Conservation (phyloP, 164 flowering plant genomes). For the Houttuynia cordata region DNA sequence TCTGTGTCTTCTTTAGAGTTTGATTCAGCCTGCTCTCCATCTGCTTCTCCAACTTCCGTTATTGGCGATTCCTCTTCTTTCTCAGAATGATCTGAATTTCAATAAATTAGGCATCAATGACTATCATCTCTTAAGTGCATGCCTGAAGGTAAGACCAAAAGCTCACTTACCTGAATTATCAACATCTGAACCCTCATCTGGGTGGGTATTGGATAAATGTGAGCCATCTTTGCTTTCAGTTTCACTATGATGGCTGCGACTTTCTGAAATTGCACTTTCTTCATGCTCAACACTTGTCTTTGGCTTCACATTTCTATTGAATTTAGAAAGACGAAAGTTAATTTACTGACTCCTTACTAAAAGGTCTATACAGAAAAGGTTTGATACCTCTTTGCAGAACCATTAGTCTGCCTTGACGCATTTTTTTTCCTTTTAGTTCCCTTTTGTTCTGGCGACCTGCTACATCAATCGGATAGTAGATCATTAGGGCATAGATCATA, state of each 20-base stretch:
- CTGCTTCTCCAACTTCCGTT: constrained; percentile 8
- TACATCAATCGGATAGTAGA: constrained; percentile 2
- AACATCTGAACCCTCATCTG: constrained; percentile 11
- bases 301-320: constrained; percentile 42
- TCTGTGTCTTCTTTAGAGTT: constrained; percentile 12
- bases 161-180: constrained; percentile 26
- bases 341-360: neutral
- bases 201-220: constrained; percentile 23
- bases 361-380: neutral
- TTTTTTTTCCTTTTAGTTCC: constrained; percentile 13
- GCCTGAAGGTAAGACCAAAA: no score
- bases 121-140: neutral
- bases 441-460: constrained; percentile 35
- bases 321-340: constrained; percentile 16
- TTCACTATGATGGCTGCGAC: constrained; percentile 10
- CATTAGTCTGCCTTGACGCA: constrained; percentile 21
- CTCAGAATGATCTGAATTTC: constrained; percentile 21
- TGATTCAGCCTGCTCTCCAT: constrained; percentile 7
- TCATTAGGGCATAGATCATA: neutral
- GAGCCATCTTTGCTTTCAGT: constrained; percentile 19
- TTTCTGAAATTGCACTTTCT: constrained; percentile 14
- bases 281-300: constrained; percentile 28
- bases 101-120: neutral
- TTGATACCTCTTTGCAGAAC: constrained; percentile 37
- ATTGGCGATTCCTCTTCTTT: constrained; percentile 13